phyloP scores from a whole-genome alignment of 2,329 filamentous ascomycete species.

The Sporothrix variecibatus region DNA sequence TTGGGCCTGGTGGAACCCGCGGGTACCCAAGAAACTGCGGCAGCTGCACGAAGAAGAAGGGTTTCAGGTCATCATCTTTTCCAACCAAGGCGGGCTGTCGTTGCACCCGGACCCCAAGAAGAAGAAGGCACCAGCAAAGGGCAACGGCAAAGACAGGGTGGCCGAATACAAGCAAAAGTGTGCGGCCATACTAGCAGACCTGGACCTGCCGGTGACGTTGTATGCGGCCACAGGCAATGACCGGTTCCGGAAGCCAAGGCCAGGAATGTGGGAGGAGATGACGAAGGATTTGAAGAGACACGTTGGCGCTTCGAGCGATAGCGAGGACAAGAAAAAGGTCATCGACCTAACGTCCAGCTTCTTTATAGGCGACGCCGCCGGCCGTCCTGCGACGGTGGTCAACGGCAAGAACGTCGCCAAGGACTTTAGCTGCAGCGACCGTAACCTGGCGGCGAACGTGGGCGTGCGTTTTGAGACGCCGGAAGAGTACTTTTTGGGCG shows the following conservation, averaged over 20 bases:
- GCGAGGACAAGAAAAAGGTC: conserved; percentile 41
- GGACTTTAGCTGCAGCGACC: conserved; percentile 67
- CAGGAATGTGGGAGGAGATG: conserved; percentile 79
- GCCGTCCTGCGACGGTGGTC: conserved; percentile 52
- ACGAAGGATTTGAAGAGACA: conserved; percentile 60
- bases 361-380: conserved; percentile 87
- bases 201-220: conserved; percentile 74
- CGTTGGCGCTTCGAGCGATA: neutral
- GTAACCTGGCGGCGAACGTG: conserved; percentile 83
- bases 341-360: conserved; percentile 73
- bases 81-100: conserved; percentile 84
- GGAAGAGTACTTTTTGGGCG: conserved; percentile 84
- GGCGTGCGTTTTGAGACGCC: conserved; percentile 81
- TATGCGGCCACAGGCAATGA: conserved; percentile 88
- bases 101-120: conserved; percentile 60
- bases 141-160: conserved; percentile 63
- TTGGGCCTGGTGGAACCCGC: conserved; percentile 91
- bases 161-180: conserved; percentile 82
- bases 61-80: conserved; percentile 63
- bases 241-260: conserved; percentile 80
- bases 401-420: conserved; percentile 56
- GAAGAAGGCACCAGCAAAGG: conserved; percentile 41
- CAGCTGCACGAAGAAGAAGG: conserved; percentile 72
- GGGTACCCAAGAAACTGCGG: conserved; percentile 67
- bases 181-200: conserved; percentile 64